Evolutionary conservation across 2,329 filamentous ascomycete genomes (phyloP).

Genomic region (Diatrype stigma): DNA sequence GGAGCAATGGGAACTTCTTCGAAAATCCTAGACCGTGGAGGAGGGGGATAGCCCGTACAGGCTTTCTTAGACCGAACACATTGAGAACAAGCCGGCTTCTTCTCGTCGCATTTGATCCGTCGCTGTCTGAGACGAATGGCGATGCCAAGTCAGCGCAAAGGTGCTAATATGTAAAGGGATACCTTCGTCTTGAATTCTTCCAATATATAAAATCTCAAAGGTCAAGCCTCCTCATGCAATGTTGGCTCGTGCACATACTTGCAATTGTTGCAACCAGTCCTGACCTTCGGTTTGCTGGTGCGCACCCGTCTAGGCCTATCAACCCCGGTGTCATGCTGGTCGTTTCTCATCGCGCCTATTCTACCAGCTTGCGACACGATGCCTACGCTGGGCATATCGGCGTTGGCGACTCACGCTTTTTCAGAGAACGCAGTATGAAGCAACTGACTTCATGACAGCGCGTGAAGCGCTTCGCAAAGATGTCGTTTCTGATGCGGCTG

Average conservation of each 20-base stretch:
- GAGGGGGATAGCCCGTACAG: slow-evolving; percentile 61
- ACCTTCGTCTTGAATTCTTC: too few species aligned
- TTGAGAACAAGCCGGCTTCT: slow-evolving; percentile 55
- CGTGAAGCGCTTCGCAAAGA: background rate
- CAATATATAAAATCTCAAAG: background rate
- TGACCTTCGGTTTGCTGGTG: slow-evolving; percentile 58
- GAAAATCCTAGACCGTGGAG: slow-evolving; percentile 42
- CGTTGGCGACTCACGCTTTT: slow-evolving; percentile 4
- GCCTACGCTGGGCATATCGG: slow-evolving; percentile 7
- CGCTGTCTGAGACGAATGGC: slow-evolving; percentile 40
- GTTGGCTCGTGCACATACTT: slow-evolving; percentile 47
- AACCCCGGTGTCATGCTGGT: slow-evolving; percentile 14
- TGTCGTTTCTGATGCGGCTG: background rate
- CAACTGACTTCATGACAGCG: slow-evolving; percentile 10
- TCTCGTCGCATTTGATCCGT: slow-evolving; percentile 65
- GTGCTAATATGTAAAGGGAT: slow-evolving; percentile 4
- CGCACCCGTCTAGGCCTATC: slow-evolving; percentile 41
- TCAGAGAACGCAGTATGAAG: background rate
- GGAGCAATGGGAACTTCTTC: slow-evolving; percentile 36
- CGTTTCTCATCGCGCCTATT: slow-evolving; percentile 6
- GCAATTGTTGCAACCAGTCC: slow-evolving; percentile 64
- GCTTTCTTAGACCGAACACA: slow-evolving; percentile 54
- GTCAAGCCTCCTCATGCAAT: background rate
- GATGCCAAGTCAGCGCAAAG: slow-evolving; percentile 17
- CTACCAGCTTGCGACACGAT: slow-evolving; percentile 5